Conservation (phyloP, 306 rosid species). For the Boehmeria nivea region DNA sequence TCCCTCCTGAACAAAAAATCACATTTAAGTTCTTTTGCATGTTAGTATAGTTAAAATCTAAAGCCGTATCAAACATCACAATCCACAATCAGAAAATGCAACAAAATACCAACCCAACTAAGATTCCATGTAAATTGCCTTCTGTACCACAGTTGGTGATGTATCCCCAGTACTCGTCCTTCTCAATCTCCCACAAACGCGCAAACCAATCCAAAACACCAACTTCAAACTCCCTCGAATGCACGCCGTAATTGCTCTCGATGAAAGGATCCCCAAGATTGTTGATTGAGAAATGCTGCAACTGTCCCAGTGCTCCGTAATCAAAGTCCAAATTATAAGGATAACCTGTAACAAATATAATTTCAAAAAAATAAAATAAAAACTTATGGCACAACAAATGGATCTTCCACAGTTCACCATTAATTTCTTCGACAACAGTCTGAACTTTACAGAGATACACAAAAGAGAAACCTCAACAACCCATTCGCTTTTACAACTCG, state of each 20-base stretch:
- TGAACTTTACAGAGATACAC: too few relatives aligned
- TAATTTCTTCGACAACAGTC: not conserved
- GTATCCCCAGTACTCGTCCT: constrained; percentile 96
- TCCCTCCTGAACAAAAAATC: constrained; percentile 49
- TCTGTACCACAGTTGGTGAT: constrained; percentile 97
- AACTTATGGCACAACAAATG: not conserved
- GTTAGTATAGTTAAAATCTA: not conserved
- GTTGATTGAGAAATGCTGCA: constrained; percentile 94
- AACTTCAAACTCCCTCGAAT: constrained; percentile 86
- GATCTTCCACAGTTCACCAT: not conserved
- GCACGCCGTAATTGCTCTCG: constrained; percentile 93
- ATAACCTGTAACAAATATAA: constrained; percentile 42
- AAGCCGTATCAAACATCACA: not conserved
- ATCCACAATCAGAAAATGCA: not conserved
- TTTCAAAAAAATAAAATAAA: not conserved
- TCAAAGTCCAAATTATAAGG: constrained; percentile 93
- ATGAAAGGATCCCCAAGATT: constrained; percentile 98
- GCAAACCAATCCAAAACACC: constrained; percentile 99
- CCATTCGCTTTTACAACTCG: not conserved
- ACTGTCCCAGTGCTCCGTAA: constrained; percentile 76
- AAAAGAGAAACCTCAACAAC: not conserved
- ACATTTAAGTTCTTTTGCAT: not conserved
- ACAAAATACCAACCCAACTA: constrained; percentile 45
- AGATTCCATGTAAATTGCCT: constrained; percentile 93
- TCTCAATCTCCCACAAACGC: constrained; percentile 87